These are phyloP conservation scores for Trichosphaerium sp. DNA, from an alignment of 78 protist species.

Conservation along the genomic window DNA sequence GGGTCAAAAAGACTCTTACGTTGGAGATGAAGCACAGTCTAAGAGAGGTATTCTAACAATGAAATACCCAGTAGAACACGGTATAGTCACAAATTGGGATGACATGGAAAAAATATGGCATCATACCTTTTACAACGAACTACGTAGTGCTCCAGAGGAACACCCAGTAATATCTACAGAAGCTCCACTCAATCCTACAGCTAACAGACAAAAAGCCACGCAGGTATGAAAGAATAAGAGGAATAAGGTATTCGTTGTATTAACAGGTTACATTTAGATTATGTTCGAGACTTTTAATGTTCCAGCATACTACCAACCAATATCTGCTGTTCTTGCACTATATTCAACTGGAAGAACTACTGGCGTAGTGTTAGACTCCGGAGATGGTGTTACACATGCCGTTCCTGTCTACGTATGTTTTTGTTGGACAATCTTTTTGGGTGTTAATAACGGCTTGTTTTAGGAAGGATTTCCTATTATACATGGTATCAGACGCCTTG, in stretches of 20 bases:
- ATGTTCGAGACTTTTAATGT: constrained; percentile 31
- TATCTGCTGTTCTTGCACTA: constrained; percentile 24
- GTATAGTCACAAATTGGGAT: constrained; percentile 54
- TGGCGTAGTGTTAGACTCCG: constrained; percentile 22
- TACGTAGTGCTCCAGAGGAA: constrained; percentile 21
- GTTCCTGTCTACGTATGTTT: background rate
- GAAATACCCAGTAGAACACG: constrained; percentile 44
- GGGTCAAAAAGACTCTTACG: constrained; percentile 50
- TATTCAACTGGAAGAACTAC: constrained; percentile 4
- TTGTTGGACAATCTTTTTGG: background rate
- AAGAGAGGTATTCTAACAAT: constrained; percentile 63
- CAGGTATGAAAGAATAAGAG: too few species aligned
- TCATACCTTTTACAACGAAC: constrained; percentile 11
- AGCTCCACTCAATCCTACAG: constrained; percentile 3
- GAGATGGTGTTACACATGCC: constrained; percentile 32
- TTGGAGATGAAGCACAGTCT: constrained; percentile 81
- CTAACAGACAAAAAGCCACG: constrained; percentile 1
- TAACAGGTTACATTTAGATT: background rate
- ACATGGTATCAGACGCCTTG: background rate
- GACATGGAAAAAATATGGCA: constrained; percentile 14
- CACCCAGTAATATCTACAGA: constrained; percentile 18
- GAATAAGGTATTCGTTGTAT: too few species aligned
- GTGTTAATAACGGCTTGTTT: too few species aligned
- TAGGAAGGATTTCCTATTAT: constrained; percentile 59
- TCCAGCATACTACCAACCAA: background rate